These are phyloP conservation scores for Dactylonectria estremocensis DNA, from an alignment of 2,329 filamentous ascomycete genomes.

Conservation along the genomic window DNA sequence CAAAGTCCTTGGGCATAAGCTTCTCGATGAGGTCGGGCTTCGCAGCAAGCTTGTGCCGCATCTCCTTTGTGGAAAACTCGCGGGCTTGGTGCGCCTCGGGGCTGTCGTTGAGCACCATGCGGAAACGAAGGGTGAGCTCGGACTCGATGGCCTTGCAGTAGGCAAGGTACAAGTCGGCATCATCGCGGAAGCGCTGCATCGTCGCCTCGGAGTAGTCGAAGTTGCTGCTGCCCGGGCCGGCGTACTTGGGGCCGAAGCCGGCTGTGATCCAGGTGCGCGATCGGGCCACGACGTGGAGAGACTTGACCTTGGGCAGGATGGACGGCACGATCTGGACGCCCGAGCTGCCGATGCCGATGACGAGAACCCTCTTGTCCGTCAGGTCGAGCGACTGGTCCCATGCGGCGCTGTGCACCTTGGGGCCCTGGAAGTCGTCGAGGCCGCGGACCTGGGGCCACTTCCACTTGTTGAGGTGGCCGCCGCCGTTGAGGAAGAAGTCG, in stretches of 20 bases:
- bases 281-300: background rate
- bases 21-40: background rate
- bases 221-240: background rate
- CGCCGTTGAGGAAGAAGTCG: slow-evolving; percentile 15
- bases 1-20: slow-evolving; percentile 14
- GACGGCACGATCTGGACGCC: slow-evolving; percentile 18
- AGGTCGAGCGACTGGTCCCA: slow-evolving; percentile 4
- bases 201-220: background rate
- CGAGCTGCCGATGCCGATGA: slow-evolving; percentile 14
- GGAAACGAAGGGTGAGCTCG: background rate
- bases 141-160: slow-evolving; percentile 4
- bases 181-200: background rate
- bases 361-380: slow-evolving; percentile 10
- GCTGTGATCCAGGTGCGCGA: background rate
- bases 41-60: background rate
- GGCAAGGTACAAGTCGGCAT: background rate
- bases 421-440: slow-evolving; percentile 4
- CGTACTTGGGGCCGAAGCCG: background rate
- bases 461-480: slow-evolving; percentile 14
- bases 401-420: slow-evolving; percentile 10
- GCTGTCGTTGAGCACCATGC: background rate
- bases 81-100: background rate
- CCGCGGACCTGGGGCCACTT: slow-evolving; percentile 20
- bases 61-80: slow-evolving; percentile 1
- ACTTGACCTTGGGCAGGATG: background rate